Conservation (phyloP, 1,139 yeast genomes). For the Yamadazyma friedrichii region DNA sequence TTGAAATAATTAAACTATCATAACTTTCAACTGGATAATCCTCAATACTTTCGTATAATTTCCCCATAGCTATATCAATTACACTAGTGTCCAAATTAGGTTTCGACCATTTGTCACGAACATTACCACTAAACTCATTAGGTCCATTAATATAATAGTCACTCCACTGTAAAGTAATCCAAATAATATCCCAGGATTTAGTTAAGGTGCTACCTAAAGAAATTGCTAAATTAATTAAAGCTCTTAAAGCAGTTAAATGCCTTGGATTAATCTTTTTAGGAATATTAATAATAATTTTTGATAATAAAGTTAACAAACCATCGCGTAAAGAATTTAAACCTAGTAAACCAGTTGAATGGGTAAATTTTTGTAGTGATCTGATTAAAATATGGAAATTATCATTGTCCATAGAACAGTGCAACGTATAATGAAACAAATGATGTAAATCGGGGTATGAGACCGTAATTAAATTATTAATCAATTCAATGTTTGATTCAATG, state of each 20-base stretch:
- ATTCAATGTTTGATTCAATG: conserved; percentile 37
- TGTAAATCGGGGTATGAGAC: conserved; percentile 48
- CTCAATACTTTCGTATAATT: conserved; percentile 60
- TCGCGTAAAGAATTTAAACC: conserved; percentile 57
- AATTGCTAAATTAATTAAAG: conserved; percentile 70
- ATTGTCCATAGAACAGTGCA: conserved; percentile 66
- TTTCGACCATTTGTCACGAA: conserved; percentile 21
- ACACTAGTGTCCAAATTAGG: conserved; percentile 47
- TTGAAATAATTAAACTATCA: conserved; percentile 39
- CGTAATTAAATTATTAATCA: conserved; percentile 38
- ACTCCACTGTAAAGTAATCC: conserved; percentile 76
- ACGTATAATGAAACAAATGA: conserved; percentile 47
- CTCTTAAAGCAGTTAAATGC: conserved; percentile 75
- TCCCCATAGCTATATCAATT: conserved; percentile 55
- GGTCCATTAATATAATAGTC: conserved; percentile 64
- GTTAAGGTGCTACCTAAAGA: conserved; percentile 74
- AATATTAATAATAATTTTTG: conserved; percentile 47
- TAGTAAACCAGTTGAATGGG: conserved; percentile 82
- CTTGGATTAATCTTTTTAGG: conserved; percentile 46
- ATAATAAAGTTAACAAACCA: conserved; percentile 56
- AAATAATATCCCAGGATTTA: conserved; percentile 65
- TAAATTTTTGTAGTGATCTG: conserved; percentile 71
- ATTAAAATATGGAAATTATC: conserved; percentile 63
- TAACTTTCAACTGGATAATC: conserved; percentile 54
- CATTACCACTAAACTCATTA: conserved; percentile 35